Percentiles rank a stretch among this genome's conserved stretches.
Conservation (phyloP, 2,329 filamentous ascomycete genomes). For the Epichloe baconii region DNA sequence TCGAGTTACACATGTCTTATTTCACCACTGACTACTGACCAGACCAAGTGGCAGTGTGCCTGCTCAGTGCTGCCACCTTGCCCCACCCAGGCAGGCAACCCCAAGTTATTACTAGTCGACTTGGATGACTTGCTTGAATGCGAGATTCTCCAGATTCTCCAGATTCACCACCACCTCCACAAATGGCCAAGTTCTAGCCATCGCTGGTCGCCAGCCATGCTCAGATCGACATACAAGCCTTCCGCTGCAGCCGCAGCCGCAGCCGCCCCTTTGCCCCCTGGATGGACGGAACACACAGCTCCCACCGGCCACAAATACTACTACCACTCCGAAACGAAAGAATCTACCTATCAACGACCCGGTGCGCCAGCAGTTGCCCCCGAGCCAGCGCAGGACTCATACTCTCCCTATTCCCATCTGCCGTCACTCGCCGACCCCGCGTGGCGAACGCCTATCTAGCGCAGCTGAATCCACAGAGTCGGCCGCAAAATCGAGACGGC, state of each 20-base stretch:
- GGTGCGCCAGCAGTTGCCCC: constrained; percentile 15
- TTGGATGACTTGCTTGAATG: too few relatives aligned
- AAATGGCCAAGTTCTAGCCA: neutral
- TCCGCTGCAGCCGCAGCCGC: constrained; percentile 24
- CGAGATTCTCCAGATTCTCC: neutral
- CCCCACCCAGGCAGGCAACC: neutral
- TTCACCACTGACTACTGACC: too few relatives aligned
- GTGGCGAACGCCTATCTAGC: constrained; percentile 50
- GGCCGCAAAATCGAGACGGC: constrained; percentile 20
- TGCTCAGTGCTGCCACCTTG: too few relatives aligned
- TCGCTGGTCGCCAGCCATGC: constrained; percentile 34
- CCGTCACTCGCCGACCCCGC: constrained; percentile 36
- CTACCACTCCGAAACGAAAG: constrained; percentile 68
- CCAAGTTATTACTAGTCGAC: neutral
- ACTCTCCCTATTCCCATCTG: constrained; percentile 15
- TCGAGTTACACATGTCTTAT: too few relatives aligned
- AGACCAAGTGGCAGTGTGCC: too few relatives aligned
- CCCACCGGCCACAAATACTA: constrained; percentile 81
- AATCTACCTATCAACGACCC: constrained; percentile 81
- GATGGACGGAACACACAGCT: constrained; percentile 90
- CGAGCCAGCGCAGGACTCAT: constrained; percentile 17
- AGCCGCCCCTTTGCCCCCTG: constrained; percentile 51
- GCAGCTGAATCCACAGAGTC: constrained; percentile 32
- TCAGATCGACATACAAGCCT: constrained; percentile 65
- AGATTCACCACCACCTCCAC: neutral